Conservation (phyloP, 192 early-diverging fungal genomes). For the Geranomyces variabilis region DNA sequence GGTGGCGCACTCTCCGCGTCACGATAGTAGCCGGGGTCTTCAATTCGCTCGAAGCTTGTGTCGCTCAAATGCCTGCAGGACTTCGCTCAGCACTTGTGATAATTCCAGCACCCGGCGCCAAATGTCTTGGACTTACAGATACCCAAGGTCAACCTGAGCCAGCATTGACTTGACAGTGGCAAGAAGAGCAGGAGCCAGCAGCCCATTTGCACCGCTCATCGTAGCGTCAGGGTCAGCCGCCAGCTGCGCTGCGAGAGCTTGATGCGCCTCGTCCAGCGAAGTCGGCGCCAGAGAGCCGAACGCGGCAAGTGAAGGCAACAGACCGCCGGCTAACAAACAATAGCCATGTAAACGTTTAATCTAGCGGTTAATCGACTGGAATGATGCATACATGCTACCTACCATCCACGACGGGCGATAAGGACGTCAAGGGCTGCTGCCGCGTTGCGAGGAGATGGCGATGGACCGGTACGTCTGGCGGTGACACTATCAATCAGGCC, state of each 20-base stretch:
- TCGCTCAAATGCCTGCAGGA: background rate
- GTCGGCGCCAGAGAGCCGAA: background rate
- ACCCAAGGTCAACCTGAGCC: background rate
- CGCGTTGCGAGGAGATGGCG: constrained; percentile 11
- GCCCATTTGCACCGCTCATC: background rate
- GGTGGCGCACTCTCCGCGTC: background rate
- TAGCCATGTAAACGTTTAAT: background rate
- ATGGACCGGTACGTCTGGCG: background rate
- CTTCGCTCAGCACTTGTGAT: background rate
- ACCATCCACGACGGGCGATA: constrained; percentile 19
- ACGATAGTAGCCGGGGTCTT: background rate
- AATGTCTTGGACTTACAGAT: constrained; percentile 6
- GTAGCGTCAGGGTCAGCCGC: background rate
- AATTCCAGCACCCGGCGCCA: background rate
- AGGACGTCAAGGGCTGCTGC: constrained; percentile 3
- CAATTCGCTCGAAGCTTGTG: background rate
- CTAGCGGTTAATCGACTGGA: no score
- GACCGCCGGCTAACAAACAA: background rate
- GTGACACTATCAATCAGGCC: no score
- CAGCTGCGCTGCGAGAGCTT: background rate
- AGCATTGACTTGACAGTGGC: background rate
- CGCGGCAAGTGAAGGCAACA: constrained; percentile 3
- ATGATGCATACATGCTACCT: no score
- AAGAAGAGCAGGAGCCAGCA: background rate
- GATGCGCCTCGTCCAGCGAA: constrained; percentile 3